phyloP scores from a whole-genome alignment of 768 basidiomycete species.

The Leccinum ochraceum region DNA sequence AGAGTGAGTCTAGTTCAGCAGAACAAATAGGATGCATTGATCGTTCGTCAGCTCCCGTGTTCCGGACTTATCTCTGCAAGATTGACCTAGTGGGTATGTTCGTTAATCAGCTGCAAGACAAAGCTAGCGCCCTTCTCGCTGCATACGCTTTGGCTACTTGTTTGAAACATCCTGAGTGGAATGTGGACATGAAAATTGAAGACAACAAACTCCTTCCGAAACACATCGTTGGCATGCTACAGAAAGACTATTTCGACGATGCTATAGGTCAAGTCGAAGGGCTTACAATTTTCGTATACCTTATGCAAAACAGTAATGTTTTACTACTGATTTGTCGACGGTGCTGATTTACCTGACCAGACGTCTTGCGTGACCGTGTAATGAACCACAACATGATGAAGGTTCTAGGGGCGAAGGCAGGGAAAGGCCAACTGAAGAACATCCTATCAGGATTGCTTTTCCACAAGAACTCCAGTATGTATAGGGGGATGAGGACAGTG shows the following conservation, averaged over 20 bases:
- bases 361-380: constrained; percentile 15
- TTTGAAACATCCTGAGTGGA: constrained; percentile 6
- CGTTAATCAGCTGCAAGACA: no score
- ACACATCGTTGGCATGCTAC: constrained; percentile 24
- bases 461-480: constrained; percentile 11
- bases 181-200: constrained; percentile 13
- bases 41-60: no score
- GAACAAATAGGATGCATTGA: no score
- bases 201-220: constrained; percentile 1
- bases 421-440: constrained; percentile 13
- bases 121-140: no score
- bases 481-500: not conserved
- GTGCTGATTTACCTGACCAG: constrained; percentile 10
- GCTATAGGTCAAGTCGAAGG: constrained; percentile 25
- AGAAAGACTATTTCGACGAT: constrained; percentile 26
- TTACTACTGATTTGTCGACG: not conserved
- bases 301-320: constrained; percentile 22
- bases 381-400: constrained; percentile 15
- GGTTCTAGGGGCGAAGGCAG: constrained; percentile 18
- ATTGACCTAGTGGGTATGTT: no score
- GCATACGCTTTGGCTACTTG: not conserved
- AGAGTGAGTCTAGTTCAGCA: no score
- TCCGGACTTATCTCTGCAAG: no score
- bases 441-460: constrained; percentile 24
- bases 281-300: constrained; percentile 22